Evolutionary conservation across 805 yeast species (phyloP).

Genomic region (Pichia thaimueangensis): DNA sequence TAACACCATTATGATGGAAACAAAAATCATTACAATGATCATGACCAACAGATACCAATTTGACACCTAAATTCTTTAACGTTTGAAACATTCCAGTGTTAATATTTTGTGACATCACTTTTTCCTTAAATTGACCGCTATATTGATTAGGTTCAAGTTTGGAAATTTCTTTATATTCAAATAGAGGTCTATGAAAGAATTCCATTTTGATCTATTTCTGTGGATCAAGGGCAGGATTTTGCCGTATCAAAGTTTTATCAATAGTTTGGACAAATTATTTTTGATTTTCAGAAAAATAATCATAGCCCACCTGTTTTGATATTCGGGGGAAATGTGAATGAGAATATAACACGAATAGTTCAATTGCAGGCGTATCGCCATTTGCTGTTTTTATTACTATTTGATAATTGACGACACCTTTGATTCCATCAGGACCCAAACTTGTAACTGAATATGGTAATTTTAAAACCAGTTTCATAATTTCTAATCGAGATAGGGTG

Average conservation of each 20-base stretch:
- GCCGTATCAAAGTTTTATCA: too few species aligned
- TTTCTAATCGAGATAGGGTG: constrained; percentile 48
- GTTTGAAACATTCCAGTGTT: constrained; percentile 61
- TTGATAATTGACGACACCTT: constrained; percentile 81
- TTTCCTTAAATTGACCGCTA: constrained; percentile 68
- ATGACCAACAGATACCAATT: constrained; percentile 80
- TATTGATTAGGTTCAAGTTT: constrained; percentile 17
- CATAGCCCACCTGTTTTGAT: constrained; percentile 72
- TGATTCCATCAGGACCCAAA: constrained; percentile 58
- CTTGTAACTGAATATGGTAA: constrained; percentile 66
- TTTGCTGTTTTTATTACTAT: constrained; percentile 37
- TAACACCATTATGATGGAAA: constrained; percentile 43
- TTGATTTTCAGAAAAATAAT: constrained; percentile 53
- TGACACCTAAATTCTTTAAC: constrained; percentile 61
- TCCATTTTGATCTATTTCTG: constrained; percentile 62
- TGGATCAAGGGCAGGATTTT: too few species aligned
- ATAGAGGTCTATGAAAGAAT: constrained; percentile 90
- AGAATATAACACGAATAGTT: constrained; percentile 75
- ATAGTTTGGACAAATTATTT: constrained; percentile 16
- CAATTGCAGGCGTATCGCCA: constrained; percentile 36
- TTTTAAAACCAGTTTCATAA: constrained; percentile 48
- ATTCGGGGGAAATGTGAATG: constrained; percentile 70
- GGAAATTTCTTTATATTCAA: constrained; percentile 49
- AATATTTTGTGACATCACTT: constrained; percentile 67
- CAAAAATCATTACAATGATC: constrained; percentile 96